Percentiles rank a stretch among this genome's conserved stretches.
Evolutionary conservation across 179 eudicot genomes (phyloP).

Genomic region (Beta macrorhiza): DNA sequence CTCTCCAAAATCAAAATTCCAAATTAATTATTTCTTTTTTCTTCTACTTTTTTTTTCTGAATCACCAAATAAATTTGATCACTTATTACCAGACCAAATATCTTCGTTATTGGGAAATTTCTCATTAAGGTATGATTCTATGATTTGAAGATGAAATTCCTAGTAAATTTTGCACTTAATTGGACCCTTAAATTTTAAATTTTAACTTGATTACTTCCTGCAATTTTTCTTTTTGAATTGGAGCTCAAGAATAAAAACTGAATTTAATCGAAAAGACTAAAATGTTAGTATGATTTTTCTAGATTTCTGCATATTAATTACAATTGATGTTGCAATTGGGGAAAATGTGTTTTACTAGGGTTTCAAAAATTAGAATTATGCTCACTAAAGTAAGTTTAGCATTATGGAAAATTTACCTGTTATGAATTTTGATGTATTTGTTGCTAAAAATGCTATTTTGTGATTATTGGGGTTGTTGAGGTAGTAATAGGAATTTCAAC

Average conservation of each 20-base stretch:
- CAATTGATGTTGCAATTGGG: not conserved
- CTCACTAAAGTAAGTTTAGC: not conserved
- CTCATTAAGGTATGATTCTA: conserved; percentile 3
- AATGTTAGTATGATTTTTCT: not conserved
- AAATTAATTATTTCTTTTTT: not conserved
- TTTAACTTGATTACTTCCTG: not conserved
- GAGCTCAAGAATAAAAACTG: not conserved
- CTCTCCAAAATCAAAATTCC: not conserved
- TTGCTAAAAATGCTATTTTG: not conserved
- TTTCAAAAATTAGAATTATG: not conserved
- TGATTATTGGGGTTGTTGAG: too few species aligned
- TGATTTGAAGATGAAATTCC: not conserved
- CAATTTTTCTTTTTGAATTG: not conserved
- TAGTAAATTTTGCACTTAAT: not conserved
- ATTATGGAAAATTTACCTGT: not conserved
- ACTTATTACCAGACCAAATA: not conserved
- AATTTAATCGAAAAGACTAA: not conserved
- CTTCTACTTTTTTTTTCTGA: not conserved
- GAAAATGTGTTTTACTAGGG: not conserved
- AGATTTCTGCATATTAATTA: not conserved
- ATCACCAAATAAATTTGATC: not conserved
- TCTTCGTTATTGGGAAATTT: not conserved
- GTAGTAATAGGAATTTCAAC: not conserved
- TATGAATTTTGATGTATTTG: not conserved
- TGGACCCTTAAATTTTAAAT: not conserved